Evolutionary conservation across 2,329 filamentous ascomycete genomes (phyloP).

Genomic region (Colletotrichum sp.): DNA sequence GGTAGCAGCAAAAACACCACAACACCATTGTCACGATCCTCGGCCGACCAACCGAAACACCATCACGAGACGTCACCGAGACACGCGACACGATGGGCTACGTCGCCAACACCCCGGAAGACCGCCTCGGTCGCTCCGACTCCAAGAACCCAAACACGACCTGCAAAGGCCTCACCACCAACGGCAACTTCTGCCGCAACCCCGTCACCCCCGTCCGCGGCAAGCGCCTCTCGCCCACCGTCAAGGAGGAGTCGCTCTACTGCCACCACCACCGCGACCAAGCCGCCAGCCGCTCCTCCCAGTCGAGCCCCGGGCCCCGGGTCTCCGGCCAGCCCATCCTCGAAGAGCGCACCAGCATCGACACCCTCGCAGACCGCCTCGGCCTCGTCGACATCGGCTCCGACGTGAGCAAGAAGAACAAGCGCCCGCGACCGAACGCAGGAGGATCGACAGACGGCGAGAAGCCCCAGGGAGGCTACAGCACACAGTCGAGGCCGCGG

Average conservation of each 20-base stretch:
- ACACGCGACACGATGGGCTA: slow-evolving; percentile 62
- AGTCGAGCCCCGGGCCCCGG: slow-evolving; percentile 50
- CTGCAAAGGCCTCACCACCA: slow-evolving; percentile 85
- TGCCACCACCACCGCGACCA: slow-evolving; percentile 98
- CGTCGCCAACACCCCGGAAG: slow-evolving; percentile 79
- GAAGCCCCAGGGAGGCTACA: slow-evolving; percentile 12
- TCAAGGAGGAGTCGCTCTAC: slow-evolving; percentile 67
- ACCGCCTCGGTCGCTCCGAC: slow-evolving; percentile 77
- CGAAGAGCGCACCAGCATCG: slow-evolving; percentile 77
- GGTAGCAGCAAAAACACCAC: not conserved
- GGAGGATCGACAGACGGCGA: slow-evolving; percentile 6
- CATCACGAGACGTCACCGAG: not conserved
- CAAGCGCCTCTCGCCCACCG: slow-evolving; percentile 29
- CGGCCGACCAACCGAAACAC: not conserved
- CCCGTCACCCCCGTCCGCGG: slow-evolving; percentile 54
- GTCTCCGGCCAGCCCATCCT: slow-evolving; percentile 56
- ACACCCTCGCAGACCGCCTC: slow-evolving; percentile 82
- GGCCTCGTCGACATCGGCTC: slow-evolving; percentile 69
- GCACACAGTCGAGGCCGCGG: slow-evolving; percentile 33
- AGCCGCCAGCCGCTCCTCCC: slow-evolving; percentile 63
- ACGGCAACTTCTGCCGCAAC: slow-evolving; percentile 83
- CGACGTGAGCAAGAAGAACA: slow-evolving; percentile 42
- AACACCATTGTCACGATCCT: not conserved
- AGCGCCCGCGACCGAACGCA: slow-evolving; percentile 26
- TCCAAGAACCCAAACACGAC: slow-evolving; percentile 84